Evolutionary conservation across 2,329 filamentous ascomycete genomes (phyloP).

Genomic region (Samsoniella hepiali): DNA sequence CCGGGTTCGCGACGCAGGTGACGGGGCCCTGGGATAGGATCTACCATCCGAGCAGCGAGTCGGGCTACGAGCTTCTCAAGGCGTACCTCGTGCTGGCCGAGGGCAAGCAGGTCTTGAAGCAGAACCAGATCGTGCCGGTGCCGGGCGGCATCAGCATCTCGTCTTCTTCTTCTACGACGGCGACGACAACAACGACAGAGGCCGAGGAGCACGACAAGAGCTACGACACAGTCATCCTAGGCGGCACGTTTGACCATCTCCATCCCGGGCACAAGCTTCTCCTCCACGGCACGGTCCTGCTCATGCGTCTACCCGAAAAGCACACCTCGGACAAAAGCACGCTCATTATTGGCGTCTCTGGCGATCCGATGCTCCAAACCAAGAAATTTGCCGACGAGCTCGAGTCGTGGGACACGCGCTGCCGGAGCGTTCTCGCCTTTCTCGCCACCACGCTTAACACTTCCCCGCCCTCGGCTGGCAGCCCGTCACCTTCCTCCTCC

Average conservation of each 20-base stretch:
- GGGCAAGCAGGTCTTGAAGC: constrained; percentile 43
- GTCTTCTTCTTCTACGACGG: not conserved
- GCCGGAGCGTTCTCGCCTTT: constrained; percentile 67
- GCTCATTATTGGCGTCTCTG: constrained; percentile 83
- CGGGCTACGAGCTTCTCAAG: constrained; percentile 56
- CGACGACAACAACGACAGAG: constrained; percentile 3
- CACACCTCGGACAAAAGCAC: constrained; percentile 44
- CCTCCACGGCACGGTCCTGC: constrained; percentile 78
- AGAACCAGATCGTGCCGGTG: constrained; percentile 50
- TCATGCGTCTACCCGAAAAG: constrained; percentile 53
- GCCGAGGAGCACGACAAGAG: constrained; percentile 10
- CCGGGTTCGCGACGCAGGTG: constrained; percentile 50
- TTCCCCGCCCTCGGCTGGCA: constrained; percentile 30
- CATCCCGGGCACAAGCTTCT: constrained; percentile 96
- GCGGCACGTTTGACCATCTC: constrained; percentile 94
- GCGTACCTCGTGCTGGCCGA: constrained; percentile 48
- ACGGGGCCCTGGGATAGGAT: constrained; percentile 60
- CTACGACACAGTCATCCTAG: constrained; percentile 62
- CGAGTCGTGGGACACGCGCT: constrained; percentile 75
- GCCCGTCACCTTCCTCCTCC: constrained; percentile 18
- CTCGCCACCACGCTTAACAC: constrained; percentile 59
- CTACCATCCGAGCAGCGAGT: constrained; percentile 64
- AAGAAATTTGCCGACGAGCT: constrained; percentile 84
- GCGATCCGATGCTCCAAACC: constrained; percentile 78
- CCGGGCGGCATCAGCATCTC: constrained; percentile 50